Evolutionary conservation across 306 rosid genomes (phyloP).

Genomic region (barrel medic (Medicago truncatula)): MtrunA17r5.0-ANR NC_053045.1:39357501-39358000

Average conservation of each 20-base stretch:
- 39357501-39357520: slow-evolving; percentile 83
- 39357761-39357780: slow-evolving; percentile 10
- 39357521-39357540: not conserved
- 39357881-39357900: slow-evolving; percentile 73
- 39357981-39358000: slow-evolving; percentile 97
- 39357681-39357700: not conserved
- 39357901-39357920: slow-evolving; percentile 90
- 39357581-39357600: not conserved
- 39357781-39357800: slow-evolving; percentile 65
- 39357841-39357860: slow-evolving; percentile 65
- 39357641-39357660: not conserved
- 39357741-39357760: not conserved
- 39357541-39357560: not conserved
- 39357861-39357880: slow-evolving; percentile 67
- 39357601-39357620: not conserved
- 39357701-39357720: not conserved
- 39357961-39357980: slow-evolving; percentile 92
- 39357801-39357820: slow-evolving; percentile 99
- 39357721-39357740: not conserved
- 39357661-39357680: not conserved
- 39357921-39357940: slow-evolving; percentile 62
- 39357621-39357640: not conserved
- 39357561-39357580: not conserved
- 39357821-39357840: slow-evolving; percentile 66
- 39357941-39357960: slow-evolving; percentile 62